Evolutionary conservation across 106 monocot species (phyloP), one percentile per base, ranked within the genome.

Genomic region (Triglochin maritima): DNA sequence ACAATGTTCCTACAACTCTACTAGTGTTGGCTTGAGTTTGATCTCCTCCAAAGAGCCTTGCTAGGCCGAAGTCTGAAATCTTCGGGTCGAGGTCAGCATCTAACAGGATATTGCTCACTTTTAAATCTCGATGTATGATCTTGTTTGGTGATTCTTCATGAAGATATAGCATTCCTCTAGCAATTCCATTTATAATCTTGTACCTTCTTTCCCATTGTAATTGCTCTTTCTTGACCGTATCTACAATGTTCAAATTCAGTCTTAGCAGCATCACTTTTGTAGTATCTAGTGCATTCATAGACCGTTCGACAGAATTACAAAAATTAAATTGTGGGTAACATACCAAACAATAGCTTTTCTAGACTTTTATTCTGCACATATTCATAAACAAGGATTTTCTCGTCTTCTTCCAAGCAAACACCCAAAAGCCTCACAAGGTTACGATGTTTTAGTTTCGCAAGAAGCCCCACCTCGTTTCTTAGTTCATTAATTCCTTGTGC

Each of bases 401-500:
- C 29, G 1, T 29, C 29, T 29, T 29, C 29, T 29, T 29, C 29
- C 29, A 29, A 29, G 29, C 29, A 29, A 29, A 29, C 29, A 29
- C 29, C 29, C 29, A 29, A 29, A 29, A 29, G 29, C 29, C 29
- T 29, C 29, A 29, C 29, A 29, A 29, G 29, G 29, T 29, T 29
- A 29, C 43, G 46, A 9, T 69, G 68, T 12, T 55, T 41, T 9
- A 68, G 68, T 56, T 68, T 68, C 3, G 55, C 56, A 52, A 68
- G 9, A 8, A 68, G n/a, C 7, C 7, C 52, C 16, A 65, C 49
- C 14, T 65, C 49, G 29, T 65, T 65, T 16, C 8, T 67, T 11
- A 65, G 50, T 65, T 65, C 65, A 11, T 64, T 44, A 7, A 73
- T 47, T 47, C 72, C 72, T 65, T 73, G 64, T 3, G 15, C 54